Evolutionary conservation across 208 protist genomes (phyloP).

Genomic region (Trypanosoma scelopori): DNA sequence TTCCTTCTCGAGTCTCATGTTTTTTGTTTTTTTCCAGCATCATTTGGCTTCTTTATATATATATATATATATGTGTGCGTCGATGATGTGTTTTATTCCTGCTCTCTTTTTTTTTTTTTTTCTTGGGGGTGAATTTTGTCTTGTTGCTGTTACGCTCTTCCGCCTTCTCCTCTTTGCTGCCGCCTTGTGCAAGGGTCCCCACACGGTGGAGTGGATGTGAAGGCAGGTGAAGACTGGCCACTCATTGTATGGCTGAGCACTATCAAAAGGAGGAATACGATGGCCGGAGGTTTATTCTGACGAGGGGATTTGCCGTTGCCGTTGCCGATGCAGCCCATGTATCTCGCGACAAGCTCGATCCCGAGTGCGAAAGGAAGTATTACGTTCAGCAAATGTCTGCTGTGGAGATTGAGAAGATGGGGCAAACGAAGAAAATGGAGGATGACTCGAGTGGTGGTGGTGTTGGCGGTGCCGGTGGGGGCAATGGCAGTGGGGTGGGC

Average conservation of each 20-base stretch:
- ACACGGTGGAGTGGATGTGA: no score
- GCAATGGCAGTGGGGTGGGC: not conserved
- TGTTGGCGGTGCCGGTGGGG: not conserved
- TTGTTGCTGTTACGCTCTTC: not conserved
- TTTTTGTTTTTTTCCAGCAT: not conserved
- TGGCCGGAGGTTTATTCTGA: not conserved
- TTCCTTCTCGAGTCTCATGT: not conserved
- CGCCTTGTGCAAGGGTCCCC: no score
- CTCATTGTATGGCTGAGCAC: not conserved
- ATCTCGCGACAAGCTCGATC: constrained; percentile 2
- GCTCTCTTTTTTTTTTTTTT: not conserved
- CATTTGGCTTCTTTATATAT: not conserved
- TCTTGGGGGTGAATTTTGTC: no score
- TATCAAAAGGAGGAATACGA: constrained; percentile 1
- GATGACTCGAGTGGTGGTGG: not conserved
- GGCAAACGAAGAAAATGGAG: constrained; percentile 3
- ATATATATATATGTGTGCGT: constrained; percentile 1
- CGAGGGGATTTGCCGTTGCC: not conserved
- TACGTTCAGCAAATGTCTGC: not conserved
- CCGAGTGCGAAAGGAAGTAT: constrained; percentile 5
- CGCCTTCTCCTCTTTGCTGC: not conserved
- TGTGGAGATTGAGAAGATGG: not conserved
- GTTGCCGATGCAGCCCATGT: constrained; percentile 3
- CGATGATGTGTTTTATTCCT: not conserved
- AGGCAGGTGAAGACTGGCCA: not conserved